Percentiles rank a stretch among this genome's conserved stretches.
These are phyloP conservation scores for Spathaspora arborariae DNA, from an alignment of 805 yeast genomes.

Conservation along the genomic window DNA sequence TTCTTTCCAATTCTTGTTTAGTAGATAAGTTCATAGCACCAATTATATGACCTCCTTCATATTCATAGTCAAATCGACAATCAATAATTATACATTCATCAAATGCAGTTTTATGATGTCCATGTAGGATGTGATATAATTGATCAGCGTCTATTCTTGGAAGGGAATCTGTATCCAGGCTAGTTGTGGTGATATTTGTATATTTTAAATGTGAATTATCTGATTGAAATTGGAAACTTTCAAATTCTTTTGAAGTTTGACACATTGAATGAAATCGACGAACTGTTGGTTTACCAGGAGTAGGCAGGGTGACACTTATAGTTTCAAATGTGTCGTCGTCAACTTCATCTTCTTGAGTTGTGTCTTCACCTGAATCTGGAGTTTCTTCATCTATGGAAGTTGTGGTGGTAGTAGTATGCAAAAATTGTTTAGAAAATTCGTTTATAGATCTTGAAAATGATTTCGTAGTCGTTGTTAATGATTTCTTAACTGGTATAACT, in stretches of 20 bases:
- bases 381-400: not conserved
- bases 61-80: constrained; percentile 92
- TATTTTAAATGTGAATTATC: constrained; percentile 31
- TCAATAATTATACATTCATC: constrained; percentile 65
- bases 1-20: constrained; percentile 61
- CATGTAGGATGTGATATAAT: constrained; percentile 55
- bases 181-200: constrained; percentile 27
- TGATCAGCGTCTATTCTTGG: constrained; percentile 64
- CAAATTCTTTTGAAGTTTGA: constrained; percentile 41
- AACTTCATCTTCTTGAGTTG: constrained; percentile 8
- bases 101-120: constrained; percentile 46
- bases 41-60: constrained; percentile 85
- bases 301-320: constrained; percentile 9
- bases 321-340: constrained; percentile 14
- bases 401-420: constrained; percentile 1
- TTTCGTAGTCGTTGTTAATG: constrained; percentile 17
- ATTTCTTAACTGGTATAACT: constrained; percentile 20
- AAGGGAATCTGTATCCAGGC: constrained; percentile 51
- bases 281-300: constrained; percentile 3
- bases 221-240: constrained; percentile 14
- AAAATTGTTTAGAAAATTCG: constrained; percentile 12
- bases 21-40: constrained; percentile 77
- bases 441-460: constrained; percentile 17
- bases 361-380: not conserved
- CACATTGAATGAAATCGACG: constrained; percentile 63